Conservation (phyloP, 768 basidiomycete species). For the Chlorophyllum brunneum region DNA sequence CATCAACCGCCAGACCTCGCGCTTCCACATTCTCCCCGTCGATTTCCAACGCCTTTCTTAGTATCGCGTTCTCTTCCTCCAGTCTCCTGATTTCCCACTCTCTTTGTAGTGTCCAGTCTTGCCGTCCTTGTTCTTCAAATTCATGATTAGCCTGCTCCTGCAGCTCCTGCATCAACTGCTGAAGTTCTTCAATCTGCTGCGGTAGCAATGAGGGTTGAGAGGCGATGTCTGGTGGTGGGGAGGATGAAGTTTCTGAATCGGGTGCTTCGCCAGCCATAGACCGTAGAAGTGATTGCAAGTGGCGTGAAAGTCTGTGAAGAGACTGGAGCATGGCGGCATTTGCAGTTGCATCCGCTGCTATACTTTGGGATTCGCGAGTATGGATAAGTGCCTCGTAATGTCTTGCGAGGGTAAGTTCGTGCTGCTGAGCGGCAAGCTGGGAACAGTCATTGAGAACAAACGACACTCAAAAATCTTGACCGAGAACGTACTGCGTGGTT, state of each 20-base stretch:
- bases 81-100: constrained; percentile 84
- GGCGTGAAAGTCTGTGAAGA: constrained; percentile 66
- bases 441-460: constrained; percentile 6
- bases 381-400: constrained; percentile 87
- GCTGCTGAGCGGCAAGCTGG: constrained; percentile 88
- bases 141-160: constrained; percentile 39
- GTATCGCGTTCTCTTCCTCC: constrained; percentile 75
- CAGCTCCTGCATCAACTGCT: constrained; percentile 22
- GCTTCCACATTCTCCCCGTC: constrained; percentile 51
- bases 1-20: constrained; percentile 50
- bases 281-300: constrained; percentile 68
- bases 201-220: constrained; percentile 29
- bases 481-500: constrained; percentile 72
- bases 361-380: constrained; percentile 53
- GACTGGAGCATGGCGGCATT: constrained; percentile 60
- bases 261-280: constrained; percentile 62
- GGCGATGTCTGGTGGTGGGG: constrained; percentile 15
- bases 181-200: constrained; percentile 8
- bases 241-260: constrained; percentile 29
- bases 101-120: constrained; percentile 86
- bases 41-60: constrained; percentile 75
- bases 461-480: background rate
- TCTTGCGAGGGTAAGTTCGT: constrained; percentile 80
- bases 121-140: constrained; percentile 37
- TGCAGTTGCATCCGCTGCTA: constrained; percentile 52